phyloP scores from a whole-genome alignment of 495 filamentous ascomycete genomes.

The Annulohypoxylon bovei region DNA sequence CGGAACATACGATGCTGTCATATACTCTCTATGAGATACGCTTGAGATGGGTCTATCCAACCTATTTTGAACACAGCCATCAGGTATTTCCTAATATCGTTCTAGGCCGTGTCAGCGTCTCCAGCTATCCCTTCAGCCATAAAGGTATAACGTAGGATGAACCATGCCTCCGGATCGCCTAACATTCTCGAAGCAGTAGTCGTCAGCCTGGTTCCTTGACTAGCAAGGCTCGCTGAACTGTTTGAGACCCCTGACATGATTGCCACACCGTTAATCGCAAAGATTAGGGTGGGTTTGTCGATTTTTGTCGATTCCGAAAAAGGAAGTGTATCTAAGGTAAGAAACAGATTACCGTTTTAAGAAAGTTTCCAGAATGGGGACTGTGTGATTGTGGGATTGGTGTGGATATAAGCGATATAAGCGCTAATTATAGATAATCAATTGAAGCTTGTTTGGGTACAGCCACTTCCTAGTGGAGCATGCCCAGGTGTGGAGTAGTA shows the following conservation, averaged over 20 bases:
- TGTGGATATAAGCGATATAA: slow-evolving; percentile 1
- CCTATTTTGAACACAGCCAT: not conserved
- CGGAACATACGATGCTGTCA: slow-evolving; percentile 15
- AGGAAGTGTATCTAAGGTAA: not conserved
- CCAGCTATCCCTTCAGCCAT: slow-evolving; percentile 1
- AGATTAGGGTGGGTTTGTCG: slow-evolving; percentile 1
- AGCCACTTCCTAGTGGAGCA: slow-evolving; percentile 2
- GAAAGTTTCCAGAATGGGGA: slow-evolving; percentile 2
- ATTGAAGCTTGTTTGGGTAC: not conserved
- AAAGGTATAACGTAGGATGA: slow-evolving; percentile 10
- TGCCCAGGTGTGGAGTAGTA: not conserved
- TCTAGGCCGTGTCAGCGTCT: slow-evolving; percentile 2
- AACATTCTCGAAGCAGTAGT: slow-evolving; percentile 7
- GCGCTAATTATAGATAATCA: not conserved
- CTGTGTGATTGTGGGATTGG: not conserved
- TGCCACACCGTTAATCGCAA: not conserved
- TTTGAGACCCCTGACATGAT: not conserved
- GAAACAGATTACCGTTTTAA: not conserved
- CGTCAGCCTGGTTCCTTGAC: slow-evolving; percentile 2
- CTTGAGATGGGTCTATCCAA: not conserved
- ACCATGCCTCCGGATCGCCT: slow-evolving; percentile 1
- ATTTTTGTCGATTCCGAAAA: slow-evolving; percentile 3
- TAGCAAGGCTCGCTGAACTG: not conserved
- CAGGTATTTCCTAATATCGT: slow-evolving; percentile 4
- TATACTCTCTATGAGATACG: slow-evolving; percentile 8